phyloP scores from a whole-genome alignment of 345 rosid species.

The Punica granatum region DNA sequence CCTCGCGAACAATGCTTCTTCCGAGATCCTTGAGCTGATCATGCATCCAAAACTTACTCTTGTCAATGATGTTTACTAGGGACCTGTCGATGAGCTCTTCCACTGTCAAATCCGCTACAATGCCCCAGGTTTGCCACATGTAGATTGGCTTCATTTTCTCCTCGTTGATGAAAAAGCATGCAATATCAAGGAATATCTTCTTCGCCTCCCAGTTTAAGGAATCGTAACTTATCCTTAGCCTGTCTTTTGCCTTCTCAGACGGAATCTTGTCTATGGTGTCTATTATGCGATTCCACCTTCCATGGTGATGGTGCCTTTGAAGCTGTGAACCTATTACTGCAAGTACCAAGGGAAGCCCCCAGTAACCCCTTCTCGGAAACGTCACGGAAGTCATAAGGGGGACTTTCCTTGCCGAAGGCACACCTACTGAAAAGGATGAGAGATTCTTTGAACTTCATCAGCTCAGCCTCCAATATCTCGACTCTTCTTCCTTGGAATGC shows the following conservation, averaged over 20 bases:
- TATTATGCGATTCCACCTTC: not conserved
- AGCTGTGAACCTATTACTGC: slow-evolving; percentile 5
- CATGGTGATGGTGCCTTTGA: not conserved
- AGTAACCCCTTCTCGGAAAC: not conserved
- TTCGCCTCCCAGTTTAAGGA: not conserved
- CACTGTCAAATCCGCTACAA: not conserved
- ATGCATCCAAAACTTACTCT: not conserved
- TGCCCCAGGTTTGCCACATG: not conserved
- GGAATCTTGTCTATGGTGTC: not conserved
- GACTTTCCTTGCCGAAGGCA: not conserved
- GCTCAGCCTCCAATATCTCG: not conserved
- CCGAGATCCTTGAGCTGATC: not conserved
- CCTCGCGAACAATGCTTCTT: not conserved
- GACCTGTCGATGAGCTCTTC: not conserved
- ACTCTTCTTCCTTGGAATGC: not conserved
- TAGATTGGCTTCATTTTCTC: not conserved
- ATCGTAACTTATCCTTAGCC: slow-evolving; percentile 9
- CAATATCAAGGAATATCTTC: slow-evolving; percentile 3
- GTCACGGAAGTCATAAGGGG: not conserved
- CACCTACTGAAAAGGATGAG: slow-evolving; percentile 2
- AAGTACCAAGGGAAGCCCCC: slow-evolving; percentile 11
- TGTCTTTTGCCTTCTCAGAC: not conserved
- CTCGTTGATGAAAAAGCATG: not conserved
- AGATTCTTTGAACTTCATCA: not conserved
- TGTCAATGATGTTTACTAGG: not conserved